Evolutionary conservation across 371 early-diverging fungal genomes (phyloP), one percentile per base, ranked within the genome.

Genomic region (Edhazardia aedis): DNA sequence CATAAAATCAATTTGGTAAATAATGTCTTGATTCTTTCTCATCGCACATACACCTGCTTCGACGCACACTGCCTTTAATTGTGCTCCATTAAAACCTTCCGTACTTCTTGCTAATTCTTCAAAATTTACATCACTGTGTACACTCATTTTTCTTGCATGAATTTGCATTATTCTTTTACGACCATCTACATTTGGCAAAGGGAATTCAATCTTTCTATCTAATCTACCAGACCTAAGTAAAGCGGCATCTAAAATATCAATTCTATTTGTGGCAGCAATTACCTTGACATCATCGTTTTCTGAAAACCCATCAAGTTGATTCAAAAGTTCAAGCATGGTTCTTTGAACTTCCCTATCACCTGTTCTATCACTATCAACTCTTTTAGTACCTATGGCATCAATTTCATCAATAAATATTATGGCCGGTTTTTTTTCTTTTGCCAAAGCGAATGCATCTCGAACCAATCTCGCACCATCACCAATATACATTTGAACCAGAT

Each of bases 401-500:
- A 96, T 78, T 74, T 99, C 99, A 75, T 96, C 96, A 66, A 99
- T 94, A 68, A 99, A 96, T 65, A 99, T 94, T 66, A 99, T 96
- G 18, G 95, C 83, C 1, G 99, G 98, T 22, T 87, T 79, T 71
- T 95, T 93, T 63, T 91, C 91, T 69, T 88, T 89, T 18, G 96
- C 96, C 50, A 95, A 71, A 21, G 82, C 83, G 73, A 98, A 98
- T 1, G 92, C 89, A 65, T 95, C 95, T 30, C 99, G 81, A 9
- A 98, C 92, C 54, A 95, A 76, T 64, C 88, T 85, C 44, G 94
- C 91, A 55, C 96, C 94, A 63, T 96, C 99, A 62, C 96, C 99
- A 62, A 95, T 93, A 72, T 90, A 95, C 94, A 92, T 95, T 73
- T 89, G 92, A 40, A 93, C 94, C 1, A 94, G 79, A 64, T 91